Evolutionary conservation across 441 rosid genomes (phyloP), one percentile per base, ranked within the genome.

Genomic region (Adansonia madagascariensis): DNA sequence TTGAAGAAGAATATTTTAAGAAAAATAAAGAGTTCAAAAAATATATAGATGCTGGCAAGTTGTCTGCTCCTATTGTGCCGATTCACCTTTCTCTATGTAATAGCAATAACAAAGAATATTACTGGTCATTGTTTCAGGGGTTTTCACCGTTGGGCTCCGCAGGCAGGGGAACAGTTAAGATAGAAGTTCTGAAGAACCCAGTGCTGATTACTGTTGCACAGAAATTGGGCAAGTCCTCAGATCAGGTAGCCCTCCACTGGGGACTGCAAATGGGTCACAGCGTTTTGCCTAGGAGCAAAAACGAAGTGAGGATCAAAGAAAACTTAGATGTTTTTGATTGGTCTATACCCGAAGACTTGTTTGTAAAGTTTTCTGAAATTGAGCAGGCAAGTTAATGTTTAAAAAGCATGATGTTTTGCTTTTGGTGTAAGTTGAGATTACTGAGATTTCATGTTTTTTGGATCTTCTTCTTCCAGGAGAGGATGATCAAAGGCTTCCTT

Each of bases 251-350:
- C 41, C 86, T 87, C 6, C 79, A 88, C 0, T 82, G 90, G 94
- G 94, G 90, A 1, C 65, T 88, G 46, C 89, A 85, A 57, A 74
- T 76, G 89, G 94, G 90, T 50, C 87, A 88, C 47, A 87, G 92
- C 73, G 82, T 87, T 11, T 82, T 87, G 10, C 90, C 66, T 11
- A 61, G 31, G 66, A 27, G 66, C n/a, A 61, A 41, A 61, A 61
- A 61, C 11, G 66, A 61, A 61, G 43, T 1, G 66, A 61, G 66
- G 66, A 61, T 61, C 43, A 12, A 12, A 61, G 17, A 61, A 12
- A 61, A 61, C 66, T 61, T 24, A 0, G 66, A 61, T 27, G 66
- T 61, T 27, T 61, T 61, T 8, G 43, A 61, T 5, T 61, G 66
- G 66, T 61, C 66, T 17, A 27, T 61, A 61, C 66, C 43, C 17